A percentile compares a stretch with the other conserved stretches of the same genome.
These are phyloP conservation scores for Boletus huronensis DNA, from an alignment of 768 basidiomycete genomes.

Conservation along the genomic window DNA sequence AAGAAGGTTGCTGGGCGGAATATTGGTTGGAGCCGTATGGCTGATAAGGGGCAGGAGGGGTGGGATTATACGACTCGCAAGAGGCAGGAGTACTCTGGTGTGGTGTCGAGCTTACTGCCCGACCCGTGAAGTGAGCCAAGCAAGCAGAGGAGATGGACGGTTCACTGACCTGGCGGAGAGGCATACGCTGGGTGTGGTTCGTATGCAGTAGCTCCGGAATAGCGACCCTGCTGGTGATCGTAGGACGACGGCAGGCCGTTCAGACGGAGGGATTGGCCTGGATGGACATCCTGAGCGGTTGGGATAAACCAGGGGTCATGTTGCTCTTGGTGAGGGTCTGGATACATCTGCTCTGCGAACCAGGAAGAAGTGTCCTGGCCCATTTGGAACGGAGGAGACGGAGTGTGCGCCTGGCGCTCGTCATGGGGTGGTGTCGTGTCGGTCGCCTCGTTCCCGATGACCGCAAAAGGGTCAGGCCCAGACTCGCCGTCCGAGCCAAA, in stretches of 20 bases:
- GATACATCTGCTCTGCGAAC: conserved; percentile 36
- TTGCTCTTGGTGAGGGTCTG: conserved; percentile 23
- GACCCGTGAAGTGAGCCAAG: conserved; percentile 4
- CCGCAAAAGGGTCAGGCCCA: conserved; percentile 60
- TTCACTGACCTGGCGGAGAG: conserved; percentile 25
- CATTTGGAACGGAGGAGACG: conserved; percentile 28
- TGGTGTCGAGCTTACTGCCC: conserved; percentile 11
- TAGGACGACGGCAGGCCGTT: conserved; percentile 15
- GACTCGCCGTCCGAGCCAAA: conserved; percentile 64
- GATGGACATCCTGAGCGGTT: conserved; percentile 13
- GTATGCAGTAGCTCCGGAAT: conserved; percentile 29
- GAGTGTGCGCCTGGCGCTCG: conserved; percentile 21
- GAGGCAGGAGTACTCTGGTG: conserved; percentile 13
- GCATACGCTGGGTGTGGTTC: conserved; percentile 18
- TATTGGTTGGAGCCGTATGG: conserved; percentile 13
- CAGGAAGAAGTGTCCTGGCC: conserved; percentile 38
- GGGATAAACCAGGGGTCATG: conserved; percentile 29
- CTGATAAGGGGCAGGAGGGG: conserved; percentile 16
- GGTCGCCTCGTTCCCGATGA: conserved; percentile 43
- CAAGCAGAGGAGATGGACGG: not conserved
- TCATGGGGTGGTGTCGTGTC: conserved; percentile 30
- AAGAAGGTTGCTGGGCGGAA: conserved; percentile 15
- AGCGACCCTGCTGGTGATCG: conserved; percentile 31
- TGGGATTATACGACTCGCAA: conserved; percentile 27
- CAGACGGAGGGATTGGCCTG: conserved; percentile 14